phyloP scores from a whole-genome alignment of 208 protist species.

The Trypanosoma avium region DNA sequence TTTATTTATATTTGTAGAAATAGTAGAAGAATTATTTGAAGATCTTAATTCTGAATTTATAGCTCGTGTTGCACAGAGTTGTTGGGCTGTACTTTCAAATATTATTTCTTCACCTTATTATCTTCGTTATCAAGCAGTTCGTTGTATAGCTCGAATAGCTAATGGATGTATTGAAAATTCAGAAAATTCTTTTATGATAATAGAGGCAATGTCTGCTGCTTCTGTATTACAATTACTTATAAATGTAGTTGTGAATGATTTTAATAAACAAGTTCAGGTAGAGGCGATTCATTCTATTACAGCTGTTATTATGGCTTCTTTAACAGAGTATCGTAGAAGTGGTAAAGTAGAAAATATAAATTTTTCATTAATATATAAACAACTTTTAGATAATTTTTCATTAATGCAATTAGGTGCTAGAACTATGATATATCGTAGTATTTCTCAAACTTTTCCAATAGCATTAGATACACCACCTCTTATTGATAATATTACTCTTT shows the following conservation, averaged over 20 bases:
- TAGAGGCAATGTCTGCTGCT: conserved; percentile 2
- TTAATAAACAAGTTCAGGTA: conserved; percentile 36
- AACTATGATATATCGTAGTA: conserved; percentile 7
- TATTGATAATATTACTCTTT: conserved; percentile 1
- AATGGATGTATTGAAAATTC: conserved; percentile 5
- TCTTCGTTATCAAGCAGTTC: conserved; percentile 32
- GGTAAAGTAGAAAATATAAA: not conserved
- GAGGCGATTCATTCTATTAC: conserved; percentile 35
- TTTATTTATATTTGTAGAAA: conserved; percentile 41
- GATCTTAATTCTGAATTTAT: conserved; percentile 14
- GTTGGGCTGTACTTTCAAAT: conserved; percentile 4
- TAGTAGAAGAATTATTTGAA: conserved; percentile 36
- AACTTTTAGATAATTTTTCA: conserved; percentile 12
- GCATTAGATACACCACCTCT: not conserved
- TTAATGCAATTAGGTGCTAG: conserved; percentile 13
- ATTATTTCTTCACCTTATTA: conserved; percentile 8
- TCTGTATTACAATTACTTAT: conserved; percentile 21
- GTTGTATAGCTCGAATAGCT: conserved; percentile 19
- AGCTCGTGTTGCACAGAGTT: conserved; percentile 1
- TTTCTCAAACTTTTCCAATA: conserved; percentile 14
- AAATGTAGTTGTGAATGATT: conserved; percentile 22
- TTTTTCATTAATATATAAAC: conserved; percentile 8
- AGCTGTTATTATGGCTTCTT: not conserved
- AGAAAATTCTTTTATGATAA: not conserved
- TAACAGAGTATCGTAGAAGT: not conserved